Conservation (phyloP, 2,329 filamentous ascomycete genomes). For the Cordyceps cicadae region DNA sequence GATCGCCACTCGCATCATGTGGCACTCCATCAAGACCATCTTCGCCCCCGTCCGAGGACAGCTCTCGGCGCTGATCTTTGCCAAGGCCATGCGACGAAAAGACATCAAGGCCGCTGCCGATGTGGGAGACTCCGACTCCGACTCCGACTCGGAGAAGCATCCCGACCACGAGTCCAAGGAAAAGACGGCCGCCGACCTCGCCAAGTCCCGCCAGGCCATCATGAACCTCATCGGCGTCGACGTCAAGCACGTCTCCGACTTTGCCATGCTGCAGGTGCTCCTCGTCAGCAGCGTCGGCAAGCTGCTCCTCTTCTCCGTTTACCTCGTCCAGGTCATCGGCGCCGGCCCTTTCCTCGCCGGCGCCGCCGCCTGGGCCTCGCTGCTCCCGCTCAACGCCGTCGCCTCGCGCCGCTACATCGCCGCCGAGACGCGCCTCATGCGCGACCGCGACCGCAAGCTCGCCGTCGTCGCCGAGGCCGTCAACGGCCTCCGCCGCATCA, state of each 20-base stretch:
- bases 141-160: conserved; percentile 4
- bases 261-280: conserved; percentile 55
- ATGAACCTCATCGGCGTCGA: conserved; percentile 74
- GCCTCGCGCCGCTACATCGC: conserved; percentile 56
- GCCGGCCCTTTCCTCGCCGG: conserved; percentile 62
- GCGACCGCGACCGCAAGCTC: conserved; percentile 65
- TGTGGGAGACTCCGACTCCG: conserved; percentile 27
- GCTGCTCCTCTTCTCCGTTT: conserved; percentile 55
- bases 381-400: conserved; percentile 60
- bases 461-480: conserved; percentile 67
- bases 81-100: conserved; percentile 69
- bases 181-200: conserved; percentile 32
- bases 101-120: conserved; percentile 59
- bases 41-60: conserved; percentile 60
- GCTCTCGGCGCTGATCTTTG: conserved; percentile 65
- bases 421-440: conserved; percentile 66
- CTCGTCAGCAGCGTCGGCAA: conserved; percentile 56
- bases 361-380: conserved; percentile 52
- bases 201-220: conserved; percentile 54
- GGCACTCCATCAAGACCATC: conserved; percentile 55
- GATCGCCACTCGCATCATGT: conserved; percentile 58
- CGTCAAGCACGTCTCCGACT: conserved; percentile 59
- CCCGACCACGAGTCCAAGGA: conserved; percentile 27
- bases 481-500: conserved; percentile 74
- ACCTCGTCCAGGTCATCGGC: conserved; percentile 63